Evolutionary conservation across 495 filamentous ascomycete species (phyloP), one percentile per base, ranked within the genome.

Genomic region (Tuber magnatum): DNA sequence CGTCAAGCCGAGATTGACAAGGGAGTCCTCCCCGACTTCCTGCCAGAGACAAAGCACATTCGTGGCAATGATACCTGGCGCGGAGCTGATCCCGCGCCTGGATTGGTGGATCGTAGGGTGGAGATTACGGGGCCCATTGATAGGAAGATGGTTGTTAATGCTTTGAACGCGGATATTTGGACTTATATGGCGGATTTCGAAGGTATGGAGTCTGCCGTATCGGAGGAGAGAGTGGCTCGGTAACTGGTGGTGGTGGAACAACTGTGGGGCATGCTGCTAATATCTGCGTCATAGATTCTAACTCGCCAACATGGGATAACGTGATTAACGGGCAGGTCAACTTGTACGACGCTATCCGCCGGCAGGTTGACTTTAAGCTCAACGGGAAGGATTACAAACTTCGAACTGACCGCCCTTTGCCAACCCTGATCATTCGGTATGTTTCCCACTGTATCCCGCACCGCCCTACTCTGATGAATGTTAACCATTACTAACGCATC

Each of bases 101-200:
- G 95, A 68, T 87, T 99, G 56, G 90, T 97, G 48, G 96, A 99
- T 86, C 90, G 95, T 75, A 88, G 95, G 77, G 94, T 97, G n/a
- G 95, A 99, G 88, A 99, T 99, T 85, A 99, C 95, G 22, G 95
- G 95, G 1, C 95, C 95, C 0, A 98, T 95, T 5, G 95, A 98
- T 85, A 88, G 96, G 76, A 99, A 98, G 89, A 99, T 99, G 95
- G 93, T 99, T 56, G 93, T 99, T 74, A 99, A 99, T 85, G 95
- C 95, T 9, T 82, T 99, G 83, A 99, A 99, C 85, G 91, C 94
- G 51, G 89, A 98, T 82, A 96, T 98, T 32, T 99, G 93, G 93
- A 98, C 95, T 42, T 99, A 99, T 84, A 99, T 99, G 95, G 96
- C 95, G 41, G 95, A 99, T 86, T 95, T 99, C 74, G 95, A 99